Percentiles rank a stretch among this genome's conserved stretches.
Conservation (phyloP, 441 rosid genomes). For the Viola pubescens region DNA sequence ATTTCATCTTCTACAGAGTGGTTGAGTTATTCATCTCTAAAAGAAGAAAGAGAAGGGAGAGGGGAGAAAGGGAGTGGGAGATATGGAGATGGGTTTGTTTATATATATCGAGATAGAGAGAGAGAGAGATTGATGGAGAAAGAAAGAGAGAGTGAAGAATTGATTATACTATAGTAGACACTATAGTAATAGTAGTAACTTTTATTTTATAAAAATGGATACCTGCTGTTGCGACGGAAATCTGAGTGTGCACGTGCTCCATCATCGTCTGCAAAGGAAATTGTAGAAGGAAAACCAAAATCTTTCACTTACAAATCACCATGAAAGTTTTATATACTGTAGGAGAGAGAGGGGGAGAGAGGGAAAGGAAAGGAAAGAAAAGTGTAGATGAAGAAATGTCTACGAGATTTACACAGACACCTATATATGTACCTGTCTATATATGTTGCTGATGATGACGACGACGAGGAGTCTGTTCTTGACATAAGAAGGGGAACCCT, state of each 20-base stretch:
- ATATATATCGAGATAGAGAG: slow-evolving; percentile 17
- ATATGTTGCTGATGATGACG: slow-evolving; percentile 3
- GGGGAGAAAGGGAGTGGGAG: slow-evolving; percentile 5
- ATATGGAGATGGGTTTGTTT: slow-evolving; percentile 7
- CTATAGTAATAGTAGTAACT: slow-evolving; percentile 6
- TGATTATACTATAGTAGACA: slow-evolving; percentile 27
- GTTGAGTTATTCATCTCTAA: neutral
- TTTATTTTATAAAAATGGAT: slow-evolving; percentile 27
- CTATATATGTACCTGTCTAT: slow-evolving; percentile 11
- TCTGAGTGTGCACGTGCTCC: slow-evolving; percentile 68
- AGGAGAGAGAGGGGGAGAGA: slow-evolving; percentile 10
- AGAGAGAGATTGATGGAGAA: slow-evolving; percentile 26
- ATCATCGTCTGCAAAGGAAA: slow-evolving; percentile 46
- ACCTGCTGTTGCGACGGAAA: slow-evolving; percentile 53
- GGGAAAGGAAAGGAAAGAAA: slow-evolving; percentile 13
- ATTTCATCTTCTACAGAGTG: slow-evolving; percentile 3
- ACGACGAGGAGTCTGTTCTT: slow-evolving; percentile 11
- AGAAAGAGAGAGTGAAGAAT: slow-evolving; percentile 21
- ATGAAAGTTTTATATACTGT: slow-evolving; percentile 16
- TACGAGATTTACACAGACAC: slow-evolving; percentile 11
- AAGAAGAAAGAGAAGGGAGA: slow-evolving; percentile 1
- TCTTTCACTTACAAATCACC: slow-evolving; percentile 24
- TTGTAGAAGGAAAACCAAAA: slow-evolving; percentile 1
- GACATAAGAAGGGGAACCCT: slow-evolving; percentile 19
- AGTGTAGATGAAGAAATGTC: neutral